phyloP scores from a whole-genome alignment of 441 rosid genomes.

The Populus hybrid region DNA sequence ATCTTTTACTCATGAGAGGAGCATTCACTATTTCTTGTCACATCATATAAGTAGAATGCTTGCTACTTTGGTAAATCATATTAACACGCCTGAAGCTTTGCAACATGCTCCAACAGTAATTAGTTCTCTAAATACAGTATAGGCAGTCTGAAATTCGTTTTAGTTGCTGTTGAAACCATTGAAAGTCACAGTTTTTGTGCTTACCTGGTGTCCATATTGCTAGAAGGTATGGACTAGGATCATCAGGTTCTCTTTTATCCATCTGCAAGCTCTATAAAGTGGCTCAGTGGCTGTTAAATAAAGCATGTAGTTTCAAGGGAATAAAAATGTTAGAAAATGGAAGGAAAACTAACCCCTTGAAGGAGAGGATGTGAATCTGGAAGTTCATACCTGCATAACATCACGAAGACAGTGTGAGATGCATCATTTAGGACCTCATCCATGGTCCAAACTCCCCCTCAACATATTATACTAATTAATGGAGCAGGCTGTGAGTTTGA shows the following conservation, averaged over 20 bases:
- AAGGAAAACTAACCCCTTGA: conserved; percentile 51
- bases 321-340: conserved; percentile 14
- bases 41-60: not conserved
- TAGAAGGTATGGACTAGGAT: conserved; percentile 91
- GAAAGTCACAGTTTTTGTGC: not conserved
- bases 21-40: not conserved
- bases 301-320: conserved; percentile 19
- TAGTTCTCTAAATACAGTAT: not conserved
- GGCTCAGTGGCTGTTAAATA: conserved; percentile 12
- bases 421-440: not conserved
- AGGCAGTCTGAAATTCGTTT: not conserved
- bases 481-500: not conserved
- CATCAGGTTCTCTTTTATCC: conserved; percentile 83
- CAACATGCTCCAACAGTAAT: not conserved
- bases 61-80: not conserved
- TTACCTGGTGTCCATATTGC: conserved; percentile 98
- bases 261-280: conserved; percentile 46
- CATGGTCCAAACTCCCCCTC: not conserved
- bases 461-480: not conserved
- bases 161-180: not conserved
- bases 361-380: conserved; percentile 91
- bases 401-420: conserved; percentile 17
- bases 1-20: conserved; percentile 1
- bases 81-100: not conserved
- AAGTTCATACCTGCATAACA: conserved; percentile 78